A percentile compares a stretch with the other conserved stretches of the same genome.
These are phyloP conservation scores for Leptodontidium sp. DNA, from an alignment of 2,329 filamentous ascomycete species.

Conservation along the genomic window DNA sequence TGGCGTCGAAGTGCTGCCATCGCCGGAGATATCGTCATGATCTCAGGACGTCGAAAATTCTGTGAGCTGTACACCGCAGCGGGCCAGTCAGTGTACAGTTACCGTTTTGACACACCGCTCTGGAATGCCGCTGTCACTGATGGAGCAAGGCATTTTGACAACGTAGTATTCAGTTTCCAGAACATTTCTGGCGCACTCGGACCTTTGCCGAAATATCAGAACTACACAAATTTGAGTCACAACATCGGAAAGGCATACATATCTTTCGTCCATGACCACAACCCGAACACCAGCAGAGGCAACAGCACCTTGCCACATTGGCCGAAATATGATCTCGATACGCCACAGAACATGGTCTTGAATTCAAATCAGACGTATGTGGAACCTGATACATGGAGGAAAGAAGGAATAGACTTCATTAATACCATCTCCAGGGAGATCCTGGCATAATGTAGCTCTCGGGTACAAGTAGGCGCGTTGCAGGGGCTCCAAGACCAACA, in stretches of 20 bases:
- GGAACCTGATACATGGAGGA: slow-evolving; percentile 57
- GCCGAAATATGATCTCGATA: slow-evolving; percentile 51
- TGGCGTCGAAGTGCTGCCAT: slow-evolving; percentile 55
- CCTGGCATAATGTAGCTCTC: slow-evolving; percentile 36
- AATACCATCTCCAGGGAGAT: slow-evolving; percentile 52
- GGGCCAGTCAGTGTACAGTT: slow-evolving; percentile 5
- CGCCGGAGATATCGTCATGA: slow-evolving; percentile 58
- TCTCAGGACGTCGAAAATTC: slow-evolving; percentile 55
- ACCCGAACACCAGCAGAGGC: slow-evolving; percentile 51
- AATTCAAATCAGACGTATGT: slow-evolving; percentile 54
- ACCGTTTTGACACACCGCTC: slow-evolving; percentile 33
- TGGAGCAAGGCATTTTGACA: slow-evolving; percentile 57
- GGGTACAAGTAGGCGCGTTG: too few species aligned
- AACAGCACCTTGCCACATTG: slow-evolving; percentile 49
- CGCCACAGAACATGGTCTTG: slow-evolving; percentile 54
- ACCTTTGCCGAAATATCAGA: slow-evolving; percentile 53
- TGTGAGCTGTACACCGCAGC: slow-evolving; percentile 49
- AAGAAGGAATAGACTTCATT: slow-evolving; percentile 55
- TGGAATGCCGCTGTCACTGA: slow-evolving; percentile 52
- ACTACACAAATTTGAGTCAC: slow-evolving; percentile 44
- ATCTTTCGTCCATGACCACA: slow-evolving; percentile 52
- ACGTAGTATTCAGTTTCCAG: slow-evolving; percentile 60
- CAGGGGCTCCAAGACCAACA: too few species aligned
- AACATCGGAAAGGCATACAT: slow-evolving; percentile 40
- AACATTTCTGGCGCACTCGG: slow-evolving; percentile 58